Percentiles rank a stretch among this genome's conserved stretches.
Conservation (phyloP, 2,329 filamentous ascomycete species). For the Colletotrichum lindemuthianum region DNA sequence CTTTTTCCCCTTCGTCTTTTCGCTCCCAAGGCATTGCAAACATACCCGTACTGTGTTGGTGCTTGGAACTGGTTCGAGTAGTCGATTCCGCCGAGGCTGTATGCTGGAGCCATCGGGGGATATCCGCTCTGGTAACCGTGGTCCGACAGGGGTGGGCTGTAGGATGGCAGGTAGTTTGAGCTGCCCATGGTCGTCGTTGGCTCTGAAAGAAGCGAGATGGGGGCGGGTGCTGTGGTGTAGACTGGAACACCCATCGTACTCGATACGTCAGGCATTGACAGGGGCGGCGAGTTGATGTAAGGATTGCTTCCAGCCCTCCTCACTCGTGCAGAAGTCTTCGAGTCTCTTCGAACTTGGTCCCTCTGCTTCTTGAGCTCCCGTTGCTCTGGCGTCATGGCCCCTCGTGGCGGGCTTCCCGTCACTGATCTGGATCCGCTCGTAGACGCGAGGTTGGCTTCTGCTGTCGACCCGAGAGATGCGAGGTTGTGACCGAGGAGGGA, state of each 20-base stretch:
- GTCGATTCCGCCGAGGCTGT: conserved; percentile 54
- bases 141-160: conserved; percentile 60
- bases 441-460: conserved; percentile 63
- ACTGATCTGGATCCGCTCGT: conserved; percentile 61
- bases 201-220: conserved; percentile 63
- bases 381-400: conserved; percentile 66
- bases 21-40: conserved; percentile 6
- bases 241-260: conserved; percentile 56
- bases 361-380: conserved; percentile 70
- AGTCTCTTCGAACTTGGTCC: conserved; percentile 67
- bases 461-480: conserved; percentile 55
- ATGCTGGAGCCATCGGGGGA: conserved; percentile 50
- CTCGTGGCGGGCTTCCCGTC: conserved; percentile 67
- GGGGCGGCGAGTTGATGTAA: conserved; percentile 53
- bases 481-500: conserved; percentile 56
- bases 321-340: conserved; percentile 62
- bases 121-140: conserved; percentile 44
- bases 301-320: conserved; percentile 60
- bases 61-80: conserved; percentile 50
- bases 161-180: conserved; percentile 59
- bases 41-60: conserved; percentile 54
- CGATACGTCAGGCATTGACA: conserved; percentile 54
- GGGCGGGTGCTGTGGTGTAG: conserved; percentile 61
- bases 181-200: conserved; percentile 55
- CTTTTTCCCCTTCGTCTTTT: not conserved